Percentiles rank a stretch among this genome's conserved stretches.
These are phyloP conservation scores for Herpetospermum pedunculosum DNA, from an alignment of 306 rosid genomes.

Conservation along the genomic window DNA sequence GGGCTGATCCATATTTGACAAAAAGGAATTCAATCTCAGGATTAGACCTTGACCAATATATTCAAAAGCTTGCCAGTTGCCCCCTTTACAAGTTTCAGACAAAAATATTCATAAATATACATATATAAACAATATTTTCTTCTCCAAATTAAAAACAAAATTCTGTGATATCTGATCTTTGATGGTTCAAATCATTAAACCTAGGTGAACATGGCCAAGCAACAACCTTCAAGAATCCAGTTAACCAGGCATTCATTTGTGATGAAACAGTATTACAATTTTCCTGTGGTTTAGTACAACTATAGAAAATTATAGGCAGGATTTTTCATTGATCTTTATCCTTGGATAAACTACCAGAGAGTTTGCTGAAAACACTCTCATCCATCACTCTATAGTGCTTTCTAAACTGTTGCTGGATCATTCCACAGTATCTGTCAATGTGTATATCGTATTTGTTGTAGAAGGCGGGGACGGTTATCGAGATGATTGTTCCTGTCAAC, in stretches of 20 bases:
- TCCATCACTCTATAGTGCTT: conserved; percentile 77
- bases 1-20: background rate
- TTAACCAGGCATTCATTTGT: background rate
- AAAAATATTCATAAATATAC: background rate
- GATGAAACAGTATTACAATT: background rate
- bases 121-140: background rate
- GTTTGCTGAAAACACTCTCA: conserved; percentile 56
- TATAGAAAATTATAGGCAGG: background rate
- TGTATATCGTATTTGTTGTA: conserved; percentile 44
- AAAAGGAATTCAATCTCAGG: background rate
- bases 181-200: background rate
- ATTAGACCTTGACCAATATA: background rate
- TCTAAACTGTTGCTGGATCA: conserved; percentile 57
- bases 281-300: background rate
- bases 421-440: conserved; percentile 48
- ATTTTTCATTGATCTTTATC: conserved; percentile 49
- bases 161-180: background rate
- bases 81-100: background rate
- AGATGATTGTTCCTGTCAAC: conserved; percentile 54
- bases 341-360: conserved; percentile 43
- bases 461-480: conserved; percentile 63
- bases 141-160: background rate
- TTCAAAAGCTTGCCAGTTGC: background rate
- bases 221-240: background rate
- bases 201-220: background rate